Evolutionary conservation across 1,139 yeast genomes (phyloP).

Genomic region (Pneumocystis sp.): DNA sequence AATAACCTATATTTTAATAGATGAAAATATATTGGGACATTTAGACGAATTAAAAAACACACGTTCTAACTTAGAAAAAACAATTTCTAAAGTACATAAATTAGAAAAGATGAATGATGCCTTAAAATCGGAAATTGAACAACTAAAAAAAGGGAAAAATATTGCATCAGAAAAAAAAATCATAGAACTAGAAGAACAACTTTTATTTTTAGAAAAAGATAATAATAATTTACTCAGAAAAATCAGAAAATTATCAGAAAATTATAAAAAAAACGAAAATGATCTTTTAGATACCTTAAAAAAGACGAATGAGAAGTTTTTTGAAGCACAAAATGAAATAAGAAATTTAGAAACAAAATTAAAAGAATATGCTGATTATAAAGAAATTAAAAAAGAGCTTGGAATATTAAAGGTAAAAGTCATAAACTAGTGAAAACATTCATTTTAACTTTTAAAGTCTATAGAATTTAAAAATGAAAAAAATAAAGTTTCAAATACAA

Average conservation of each 20-base stretch:
- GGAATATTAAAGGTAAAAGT: constrained; percentile 45
- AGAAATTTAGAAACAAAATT: constrained; percentile 26
- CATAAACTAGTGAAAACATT: neutral
- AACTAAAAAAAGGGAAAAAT: constrained; percentile 29
- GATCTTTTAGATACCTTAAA: neutral
- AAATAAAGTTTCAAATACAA: constrained; percentile 22
- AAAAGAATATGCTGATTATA: constrained; percentile 66
- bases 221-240: constrained; percentile 24
- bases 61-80: constrained; percentile 58
- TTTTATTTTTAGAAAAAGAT: neutral
- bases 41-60: constrained; percentile 48
- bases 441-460: constrained; percentile 25
- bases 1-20: constrained; percentile 12
- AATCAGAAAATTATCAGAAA: constrained; percentile 32
- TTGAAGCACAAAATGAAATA: neutral
- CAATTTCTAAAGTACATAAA: constrained; percentile 50
- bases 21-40: constrained; percentile 19
- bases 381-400: constrained; percentile 61
- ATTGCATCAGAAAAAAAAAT: neutral
- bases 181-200: neutral
- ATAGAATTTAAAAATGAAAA: constrained; percentile 4
- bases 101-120: constrained; percentile 68
- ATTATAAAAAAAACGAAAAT: constrained; percentile 3
- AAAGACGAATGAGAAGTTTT: neutral
- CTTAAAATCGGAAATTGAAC: constrained; percentile 44